Conservation (phyloP, 2,329 filamentous ascomycete species). For the Alternaria alternata region DNA sequence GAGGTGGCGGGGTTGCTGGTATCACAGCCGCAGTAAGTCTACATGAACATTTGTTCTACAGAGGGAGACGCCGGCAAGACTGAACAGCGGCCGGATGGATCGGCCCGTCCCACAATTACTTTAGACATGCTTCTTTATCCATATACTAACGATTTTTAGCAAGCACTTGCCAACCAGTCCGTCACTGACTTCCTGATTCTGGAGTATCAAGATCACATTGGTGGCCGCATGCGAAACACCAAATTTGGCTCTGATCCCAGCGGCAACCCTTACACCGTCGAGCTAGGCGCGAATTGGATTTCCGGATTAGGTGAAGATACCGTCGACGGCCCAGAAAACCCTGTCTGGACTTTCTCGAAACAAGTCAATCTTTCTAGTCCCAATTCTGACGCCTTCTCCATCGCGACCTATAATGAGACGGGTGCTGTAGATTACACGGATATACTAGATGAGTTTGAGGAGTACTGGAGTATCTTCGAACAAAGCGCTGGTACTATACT, state of each 20-base stretch:
- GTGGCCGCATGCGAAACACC: conserved; percentile 67
- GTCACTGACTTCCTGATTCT: conserved; percentile 71
- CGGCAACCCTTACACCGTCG: conserved; percentile 64
- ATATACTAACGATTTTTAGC: conserved; percentile 43
- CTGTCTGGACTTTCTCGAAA: conserved; percentile 68
- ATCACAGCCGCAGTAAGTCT: conserved; percentile 66
- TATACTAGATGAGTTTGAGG: conserved; percentile 61
- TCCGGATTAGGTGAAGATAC: conserved; percentile 53
- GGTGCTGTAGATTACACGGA: conserved; percentile 62
- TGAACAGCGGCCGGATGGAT: too few relatives aligned
- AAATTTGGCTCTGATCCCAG: conserved; percentile 63
- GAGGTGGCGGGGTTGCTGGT: conserved; percentile 68
- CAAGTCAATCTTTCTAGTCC: conserved; percentile 65
- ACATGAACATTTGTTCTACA: not conserved
- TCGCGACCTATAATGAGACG: conserved; percentile 67
- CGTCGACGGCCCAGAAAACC: conserved; percentile 59
- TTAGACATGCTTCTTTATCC: not conserved
- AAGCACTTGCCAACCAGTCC: conserved; percentile 68
- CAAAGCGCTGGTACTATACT: conserved; percentile 66
- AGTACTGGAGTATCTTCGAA: conserved; percentile 56
- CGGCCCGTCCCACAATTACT: not conserved
- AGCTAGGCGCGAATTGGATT: conserved; percentile 75
- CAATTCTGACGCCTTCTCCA: conserved; percentile 66
- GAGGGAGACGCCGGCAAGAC: not conserved
- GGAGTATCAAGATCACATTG: conserved; percentile 69